Conservation (phyloP, 2,329 filamentous ascomycete genomes). For the Botrytis elliptica region DNA sequence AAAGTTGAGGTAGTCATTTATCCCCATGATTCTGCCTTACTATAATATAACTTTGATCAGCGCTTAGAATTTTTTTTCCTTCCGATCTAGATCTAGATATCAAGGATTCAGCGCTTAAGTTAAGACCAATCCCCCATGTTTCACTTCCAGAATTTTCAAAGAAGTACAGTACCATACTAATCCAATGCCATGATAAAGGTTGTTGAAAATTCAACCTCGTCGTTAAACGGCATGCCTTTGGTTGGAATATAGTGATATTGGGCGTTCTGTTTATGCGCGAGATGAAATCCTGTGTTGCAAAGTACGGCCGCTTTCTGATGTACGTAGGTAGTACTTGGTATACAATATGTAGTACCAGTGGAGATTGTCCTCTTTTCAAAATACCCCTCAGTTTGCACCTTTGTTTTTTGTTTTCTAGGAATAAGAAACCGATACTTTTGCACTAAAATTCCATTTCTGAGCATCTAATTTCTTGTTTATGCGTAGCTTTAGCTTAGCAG, state of each 20-base stretch:
- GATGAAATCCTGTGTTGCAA: constrained; percentile 1
- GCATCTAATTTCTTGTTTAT: background rate
- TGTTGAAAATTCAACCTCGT: background rate
- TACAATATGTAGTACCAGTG: background rate
- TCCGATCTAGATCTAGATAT: background rate
- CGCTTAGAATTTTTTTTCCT: background rate
- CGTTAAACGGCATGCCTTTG: background rate
- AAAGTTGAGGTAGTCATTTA: background rate
- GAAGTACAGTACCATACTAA: too few relatives aligned
- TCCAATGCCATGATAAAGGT: background rate
- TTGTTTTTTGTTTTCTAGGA: background rate
- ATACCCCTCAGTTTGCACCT: background rate
- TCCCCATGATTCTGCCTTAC: background rate
- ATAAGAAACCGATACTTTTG: background rate
- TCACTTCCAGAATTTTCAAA: background rate
- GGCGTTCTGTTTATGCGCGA: background rate
- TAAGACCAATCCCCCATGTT: background rate
- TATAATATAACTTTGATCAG: background rate
- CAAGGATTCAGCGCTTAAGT: background rate
- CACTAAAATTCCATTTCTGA: background rate
- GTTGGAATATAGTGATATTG: background rate
- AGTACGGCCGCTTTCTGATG: background rate
- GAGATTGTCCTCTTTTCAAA: background rate
- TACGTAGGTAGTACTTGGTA: background rate
- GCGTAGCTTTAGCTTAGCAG: background rate